phyloP scores from a whole-genome alignment of 2,329 filamentous ascomycete genomes.

The Gnomoniopsis smithogilvyi region DNA sequence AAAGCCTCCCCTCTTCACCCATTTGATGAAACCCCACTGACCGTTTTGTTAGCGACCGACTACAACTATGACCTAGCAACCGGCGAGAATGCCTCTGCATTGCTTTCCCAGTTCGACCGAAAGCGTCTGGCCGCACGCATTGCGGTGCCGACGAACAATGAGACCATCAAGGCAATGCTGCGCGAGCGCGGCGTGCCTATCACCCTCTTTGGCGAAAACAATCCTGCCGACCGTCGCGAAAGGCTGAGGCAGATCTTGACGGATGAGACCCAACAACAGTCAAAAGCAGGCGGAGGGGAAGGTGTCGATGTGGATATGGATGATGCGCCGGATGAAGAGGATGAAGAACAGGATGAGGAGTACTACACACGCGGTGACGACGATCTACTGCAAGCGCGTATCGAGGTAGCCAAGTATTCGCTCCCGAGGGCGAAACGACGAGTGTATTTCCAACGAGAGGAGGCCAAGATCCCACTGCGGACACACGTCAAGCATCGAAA shows the following conservation, averaged over 20 bases:
- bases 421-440: constrained; percentile 77
- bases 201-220: constrained; percentile 90
- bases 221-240: constrained; percentile 73
- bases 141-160: constrained; percentile 91
- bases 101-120: constrained; percentile 84
- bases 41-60: constrained; percentile 47
- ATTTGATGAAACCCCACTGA: constrained; percentile 7
- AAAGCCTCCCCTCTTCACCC: not conserved
- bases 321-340: constrained; percentile 56
- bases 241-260: constrained; percentile 78
- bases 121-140: constrained; percentile 87
- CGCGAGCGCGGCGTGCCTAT: constrained; percentile 90
- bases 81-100: constrained; percentile 78
- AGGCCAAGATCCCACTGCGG: constrained; percentile 78
- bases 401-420: constrained; percentile 78
- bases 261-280: constrained; percentile 68
- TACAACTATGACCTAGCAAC: constrained; percentile 79
- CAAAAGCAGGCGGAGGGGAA: constrained; percentile 40
- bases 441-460: constrained; percentile 72
- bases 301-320: constrained; percentile 60
- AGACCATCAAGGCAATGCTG: constrained; percentile 73
- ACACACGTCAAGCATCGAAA: constrained; percentile 93
- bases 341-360: constrained; percentile 79
- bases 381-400: constrained; percentile 71
- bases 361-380: constrained; percentile 86